Evolutionary conservation across 75 land plant species (phyloP).

Genomic region (Picea glauca): DNA sequence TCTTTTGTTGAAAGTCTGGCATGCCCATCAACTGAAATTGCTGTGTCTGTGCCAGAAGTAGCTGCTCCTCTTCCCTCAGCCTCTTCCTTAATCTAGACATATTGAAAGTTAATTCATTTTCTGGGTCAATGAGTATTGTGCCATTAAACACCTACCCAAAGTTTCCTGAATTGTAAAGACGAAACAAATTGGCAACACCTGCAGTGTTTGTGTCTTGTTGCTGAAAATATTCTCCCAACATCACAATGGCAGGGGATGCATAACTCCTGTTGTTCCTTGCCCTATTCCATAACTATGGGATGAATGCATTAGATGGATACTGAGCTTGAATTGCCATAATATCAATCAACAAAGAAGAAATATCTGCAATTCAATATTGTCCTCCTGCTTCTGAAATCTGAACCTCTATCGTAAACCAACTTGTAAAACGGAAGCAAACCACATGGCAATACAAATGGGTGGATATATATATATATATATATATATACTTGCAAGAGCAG

Average conservation of each 20-base stretch:
- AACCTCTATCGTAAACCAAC: too few species aligned
- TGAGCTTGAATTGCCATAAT: conserved; percentile 46
- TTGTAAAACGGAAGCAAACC: too few species aligned
- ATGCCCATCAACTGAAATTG: background rate
- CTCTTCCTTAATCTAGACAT: conserved; percentile 20
- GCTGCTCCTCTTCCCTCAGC: conserved; percentile 18
- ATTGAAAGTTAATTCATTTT: conserved; percentile 43
- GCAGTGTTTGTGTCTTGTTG: background rate
- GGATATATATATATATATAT: too few species aligned
- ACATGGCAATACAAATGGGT: too few species aligned
- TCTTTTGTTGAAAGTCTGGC: too few species aligned
- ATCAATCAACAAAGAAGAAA: too few species aligned
- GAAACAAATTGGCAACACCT: background rate
- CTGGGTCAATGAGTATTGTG: conserved; percentile 27
- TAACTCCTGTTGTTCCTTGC: background rate
- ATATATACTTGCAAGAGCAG: too few species aligned
- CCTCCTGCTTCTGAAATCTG: too few species aligned
- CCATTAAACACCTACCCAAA: conserved; percentile 11
- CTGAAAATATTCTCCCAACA: background rate
- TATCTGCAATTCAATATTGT: too few species aligned
- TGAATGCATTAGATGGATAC: conserved; percentile 22
- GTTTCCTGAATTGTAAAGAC: conserved; percentile 12
- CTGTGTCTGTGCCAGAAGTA: conserved; percentile 10
- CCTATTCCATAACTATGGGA: conserved; percentile 19
- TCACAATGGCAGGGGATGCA: too few species aligned